These are phyloP conservation scores for Leishmania tarentolae DNA, from an alignment of 208 protist species.

Conservation along the genomic window DNA sequence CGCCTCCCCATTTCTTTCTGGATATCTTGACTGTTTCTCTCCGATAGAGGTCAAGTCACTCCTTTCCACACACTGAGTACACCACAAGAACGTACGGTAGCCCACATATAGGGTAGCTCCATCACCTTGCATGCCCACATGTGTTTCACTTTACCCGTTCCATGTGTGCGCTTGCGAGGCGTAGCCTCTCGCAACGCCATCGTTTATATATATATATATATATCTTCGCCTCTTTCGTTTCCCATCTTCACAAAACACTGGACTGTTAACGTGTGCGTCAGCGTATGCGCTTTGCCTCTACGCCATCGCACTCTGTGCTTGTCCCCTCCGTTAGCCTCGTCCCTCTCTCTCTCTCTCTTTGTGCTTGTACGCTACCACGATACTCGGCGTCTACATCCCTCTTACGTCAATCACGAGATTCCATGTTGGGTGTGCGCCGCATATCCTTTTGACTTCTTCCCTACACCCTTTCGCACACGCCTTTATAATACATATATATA, in stretches of 20 bases:
- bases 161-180: not conserved
- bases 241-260: not conserved
- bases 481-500: too few species aligned
- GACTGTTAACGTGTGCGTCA: not conserved
- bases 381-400: too few species aligned
- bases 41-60: not conserved
- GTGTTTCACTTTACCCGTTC: not conserved
- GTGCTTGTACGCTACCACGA: not conserved
- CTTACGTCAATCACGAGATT: not conserved
- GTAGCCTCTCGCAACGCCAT: too few species aligned
- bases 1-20: not conserved
- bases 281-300: not conserved
- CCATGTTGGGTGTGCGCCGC: not conserved
- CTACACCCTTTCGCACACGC: not conserved
- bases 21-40: not conserved
- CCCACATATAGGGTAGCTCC: not conserved
- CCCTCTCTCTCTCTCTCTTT: not conserved
- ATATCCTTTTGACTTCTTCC: not conserved
- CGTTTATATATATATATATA: too few species aligned
- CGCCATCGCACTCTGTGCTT: not conserved
- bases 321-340: not conserved
- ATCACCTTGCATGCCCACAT: not conserved
- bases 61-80: not conserved
- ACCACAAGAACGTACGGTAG: not conserved
- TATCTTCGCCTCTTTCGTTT: not conserved